Percentiles rank a stretch among this genome's conserved stretches.
Evolutionary conservation across 352 stramenopile genomes (phyloP).

Genomic region (Peronospora destructor): DNA sequence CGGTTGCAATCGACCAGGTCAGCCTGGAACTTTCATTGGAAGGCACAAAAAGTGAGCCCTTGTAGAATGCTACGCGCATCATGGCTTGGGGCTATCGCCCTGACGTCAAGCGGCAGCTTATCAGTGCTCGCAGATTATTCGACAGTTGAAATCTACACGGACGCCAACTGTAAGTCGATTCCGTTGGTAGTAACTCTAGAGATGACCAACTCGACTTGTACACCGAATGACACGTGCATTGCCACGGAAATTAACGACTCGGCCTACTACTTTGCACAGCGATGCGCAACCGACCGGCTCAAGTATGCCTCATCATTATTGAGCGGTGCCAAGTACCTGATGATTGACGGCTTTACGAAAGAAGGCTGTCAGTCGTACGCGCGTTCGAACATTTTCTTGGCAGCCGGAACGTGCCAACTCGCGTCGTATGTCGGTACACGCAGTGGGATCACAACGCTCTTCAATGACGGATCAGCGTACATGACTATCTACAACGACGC

Average conservation of each 20-base stretch:
- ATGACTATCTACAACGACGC: constrained; percentile 41
- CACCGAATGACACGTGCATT: constrained; percentile 19
- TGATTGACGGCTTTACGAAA: constrained; percentile 31
- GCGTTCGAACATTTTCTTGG: constrained; percentile 30
- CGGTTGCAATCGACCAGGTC: constrained; percentile 12
- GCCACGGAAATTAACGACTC: constrained; percentile 30
- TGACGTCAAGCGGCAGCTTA: constrained; percentile 14
- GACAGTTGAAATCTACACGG: constrained; percentile 33
- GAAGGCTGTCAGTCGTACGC: constrained; percentile 20
- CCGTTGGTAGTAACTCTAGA: constrained; percentile 30
- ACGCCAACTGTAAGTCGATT: constrained; percentile 29
- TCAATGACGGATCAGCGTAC: constrained; percentile 32
- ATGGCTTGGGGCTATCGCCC: constrained; percentile 24
- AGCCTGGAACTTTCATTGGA: constrained; percentile 15
- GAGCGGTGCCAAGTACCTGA: constrained; percentile 32
- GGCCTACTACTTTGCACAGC: constrained; percentile 32
- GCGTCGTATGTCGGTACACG: constrained; percentile 28
- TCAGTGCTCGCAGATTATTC: constrained; percentile 18
- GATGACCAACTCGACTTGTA: constrained; percentile 15
- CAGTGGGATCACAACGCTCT: constrained; percentile 30
- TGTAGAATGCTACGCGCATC: constrained; percentile 18
- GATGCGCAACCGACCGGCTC: constrained; percentile 26
- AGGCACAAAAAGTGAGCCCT: constrained; percentile 10
- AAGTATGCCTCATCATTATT: constrained; percentile 29
- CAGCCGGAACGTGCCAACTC: constrained; percentile 30